Evolutionary conservation across 2,329 filamentous ascomycete species (phyloP).

Genomic region (Coniosporium tulheliwenetii): DNA sequence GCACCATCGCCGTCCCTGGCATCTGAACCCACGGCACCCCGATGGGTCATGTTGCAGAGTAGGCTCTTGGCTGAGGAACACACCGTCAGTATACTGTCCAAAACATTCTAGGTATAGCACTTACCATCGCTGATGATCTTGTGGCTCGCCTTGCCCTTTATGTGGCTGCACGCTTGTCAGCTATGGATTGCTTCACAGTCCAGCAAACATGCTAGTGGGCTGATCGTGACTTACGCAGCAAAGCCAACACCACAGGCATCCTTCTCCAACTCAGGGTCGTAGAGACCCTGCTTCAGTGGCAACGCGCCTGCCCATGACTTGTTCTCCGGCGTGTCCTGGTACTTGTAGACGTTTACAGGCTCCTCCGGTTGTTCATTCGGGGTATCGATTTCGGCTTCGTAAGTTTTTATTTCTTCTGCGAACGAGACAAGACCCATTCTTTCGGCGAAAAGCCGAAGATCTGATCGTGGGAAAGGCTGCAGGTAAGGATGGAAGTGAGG

Average conservation of each 20-base stretch:
- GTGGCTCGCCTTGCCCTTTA: conserved; percentile 93
- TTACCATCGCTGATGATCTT: conserved; percentile 97
- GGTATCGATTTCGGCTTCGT: conserved; percentile 33
- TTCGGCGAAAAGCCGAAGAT: conserved; percentile 33
- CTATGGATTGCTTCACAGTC: neutral
- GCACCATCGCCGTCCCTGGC: conserved; percentile 95
- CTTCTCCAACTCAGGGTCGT: conserved; percentile 91
- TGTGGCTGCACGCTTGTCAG: conserved; percentile 48
- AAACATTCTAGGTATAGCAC: conserved; percentile 16
- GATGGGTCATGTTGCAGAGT: conserved; percentile 99
- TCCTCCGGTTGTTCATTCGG: conserved; percentile 18
- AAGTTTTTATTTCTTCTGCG: conserved; percentile 32
- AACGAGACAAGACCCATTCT: conserved; percentile 39
- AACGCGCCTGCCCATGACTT: conserved; percentile 91
- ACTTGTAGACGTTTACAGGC: conserved; percentile 57
- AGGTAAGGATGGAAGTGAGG: neutral
- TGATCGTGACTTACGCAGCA: conserved; percentile 57
- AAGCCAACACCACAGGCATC: conserved; percentile 99
- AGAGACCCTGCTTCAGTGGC: conserved; percentile 95
- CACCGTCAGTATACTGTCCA: conserved; percentile 16
- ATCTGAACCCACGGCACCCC: conserved; percentile 94
- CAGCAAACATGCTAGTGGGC: conserved; percentile 1
- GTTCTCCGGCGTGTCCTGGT: conserved; percentile 61
- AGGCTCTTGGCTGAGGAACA: conserved; percentile 58
- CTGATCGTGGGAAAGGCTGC: neutral